phyloP scores from a whole-genome alignment of 2,329 filamentous ascomycete genomes.

The Aspergillus unguis region DNA sequence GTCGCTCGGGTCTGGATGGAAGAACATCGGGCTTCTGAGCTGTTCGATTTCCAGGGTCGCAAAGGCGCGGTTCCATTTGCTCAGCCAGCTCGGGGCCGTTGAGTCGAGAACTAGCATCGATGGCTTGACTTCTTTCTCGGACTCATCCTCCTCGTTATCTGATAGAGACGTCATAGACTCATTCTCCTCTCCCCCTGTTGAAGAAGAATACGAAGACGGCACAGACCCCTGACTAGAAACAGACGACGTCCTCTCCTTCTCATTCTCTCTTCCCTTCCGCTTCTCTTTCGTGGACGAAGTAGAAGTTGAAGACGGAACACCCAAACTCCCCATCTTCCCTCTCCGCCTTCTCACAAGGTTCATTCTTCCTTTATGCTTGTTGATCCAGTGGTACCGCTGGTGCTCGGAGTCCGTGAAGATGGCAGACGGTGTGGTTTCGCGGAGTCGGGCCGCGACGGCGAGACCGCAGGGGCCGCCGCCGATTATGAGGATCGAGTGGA shows the following conservation, averaged over 20 bases:
- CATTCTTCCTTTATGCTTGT: slow-evolving; percentile 60
- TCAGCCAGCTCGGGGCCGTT: slow-evolving; percentile 63
- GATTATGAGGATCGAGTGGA: slow-evolving; percentile 65
- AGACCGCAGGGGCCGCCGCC: slow-evolving; percentile 74
- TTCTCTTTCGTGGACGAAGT: slow-evolving; percentile 2
- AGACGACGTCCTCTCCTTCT: not conserved
- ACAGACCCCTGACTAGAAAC: not conserved
- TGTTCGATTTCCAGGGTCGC: slow-evolving; percentile 66
- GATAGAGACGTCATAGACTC: not conserved
- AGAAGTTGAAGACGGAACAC: slow-evolving; percentile 17
- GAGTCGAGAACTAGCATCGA: slow-evolving; percentile 66
- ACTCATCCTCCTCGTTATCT: not conserved
- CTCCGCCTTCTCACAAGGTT: slow-evolving; percentile 39
- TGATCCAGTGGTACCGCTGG: slow-evolving; percentile 74
- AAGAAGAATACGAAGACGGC: not conserved
- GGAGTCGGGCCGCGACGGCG: slow-evolving; percentile 67
- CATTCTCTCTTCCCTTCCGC: not conserved
- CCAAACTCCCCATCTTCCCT: slow-evolving; percentile 26
- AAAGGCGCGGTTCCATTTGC: slow-evolving; percentile 68
- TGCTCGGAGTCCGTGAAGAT: slow-evolving; percentile 83
- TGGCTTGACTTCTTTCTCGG: not conserved
- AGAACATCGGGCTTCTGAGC: slow-evolving; percentile 76
- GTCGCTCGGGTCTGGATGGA: slow-evolving; percentile 74
- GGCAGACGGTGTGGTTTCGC: slow-evolving; percentile 69
- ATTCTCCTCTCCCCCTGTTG: not conserved